A percentile compares a stretch with the other conserved stretches of the same genome.
These are phyloP conservation scores for Mesotaenium endlicherianum DNA, from an alignment of 139 green algal species.

Conservation along the genomic window DNA sequence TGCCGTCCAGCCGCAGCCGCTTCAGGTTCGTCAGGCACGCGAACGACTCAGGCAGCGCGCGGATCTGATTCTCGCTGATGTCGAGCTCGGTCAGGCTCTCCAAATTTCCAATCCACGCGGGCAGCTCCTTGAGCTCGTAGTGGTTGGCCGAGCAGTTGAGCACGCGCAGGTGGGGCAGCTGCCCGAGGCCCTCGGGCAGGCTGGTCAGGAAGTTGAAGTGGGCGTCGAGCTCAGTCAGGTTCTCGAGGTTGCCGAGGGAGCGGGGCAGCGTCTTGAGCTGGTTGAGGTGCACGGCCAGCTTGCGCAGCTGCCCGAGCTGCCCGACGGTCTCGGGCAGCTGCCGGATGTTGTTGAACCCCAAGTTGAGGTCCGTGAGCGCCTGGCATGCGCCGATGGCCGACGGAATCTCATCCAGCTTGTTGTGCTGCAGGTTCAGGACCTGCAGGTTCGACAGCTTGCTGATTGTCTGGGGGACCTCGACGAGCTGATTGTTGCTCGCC, in stretches of 20 bases:
- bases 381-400: conserved; percentile 17
- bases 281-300: conserved; percentile 12
- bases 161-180: not conserved
- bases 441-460: conserved; percentile 14
- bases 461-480: conserved; percentile 25
- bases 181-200: conserved; percentile 1
- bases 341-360: conserved; percentile 16
- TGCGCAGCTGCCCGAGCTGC: not conserved
- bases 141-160: conserved; percentile 20
- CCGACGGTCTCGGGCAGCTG: conserved; percentile 30
- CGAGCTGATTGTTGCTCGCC: conserved; percentile 8
- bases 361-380: conserved; percentile 33
- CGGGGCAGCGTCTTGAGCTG: conserved; percentile 17
- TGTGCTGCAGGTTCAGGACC: conserved; percentile 33
- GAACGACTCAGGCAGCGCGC: conserved; percentile 20
- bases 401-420: conserved; percentile 35
- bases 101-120: conserved; percentile 13
- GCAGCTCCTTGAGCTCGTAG: conserved; percentile 27
- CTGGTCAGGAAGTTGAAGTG: conserved; percentile 25
- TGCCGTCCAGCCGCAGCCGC: conserved; percentile 33
- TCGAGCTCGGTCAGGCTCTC: conserved; percentile 29
- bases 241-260: conserved; percentile 33
- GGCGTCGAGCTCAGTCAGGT: conserved; percentile 33
- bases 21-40: conserved; percentile 34
- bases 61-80: conserved; percentile 34